phyloP scores from a whole-genome alignment of 1,284 basidiomycete species.

The Somion occarium region DNA sequence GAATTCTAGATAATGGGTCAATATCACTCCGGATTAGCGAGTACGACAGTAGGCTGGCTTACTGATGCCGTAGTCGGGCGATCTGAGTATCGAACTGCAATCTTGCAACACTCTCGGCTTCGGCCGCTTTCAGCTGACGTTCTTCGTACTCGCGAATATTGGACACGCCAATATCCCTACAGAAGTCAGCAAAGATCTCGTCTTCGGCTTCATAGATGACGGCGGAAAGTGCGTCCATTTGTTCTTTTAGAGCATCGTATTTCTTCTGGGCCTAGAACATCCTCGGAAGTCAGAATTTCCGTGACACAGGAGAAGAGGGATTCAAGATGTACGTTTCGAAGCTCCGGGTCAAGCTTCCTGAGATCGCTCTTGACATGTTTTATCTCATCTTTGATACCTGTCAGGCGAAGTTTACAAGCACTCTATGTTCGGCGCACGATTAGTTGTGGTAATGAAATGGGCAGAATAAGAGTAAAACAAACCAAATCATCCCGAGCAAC shows the following conservation, averaged over 20 bases:
- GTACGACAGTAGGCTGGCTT: slow-evolving; percentile 32
- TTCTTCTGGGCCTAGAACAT: slow-evolving; percentile 44
- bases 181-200: slow-evolving; percentile 77
- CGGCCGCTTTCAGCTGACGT: slow-evolving; percentile 82
- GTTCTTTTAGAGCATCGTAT: slow-evolving; percentile 47
- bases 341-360: slow-evolving; percentile 60
- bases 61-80: slow-evolving; percentile 86
- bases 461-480: slow-evolving; percentile 19
- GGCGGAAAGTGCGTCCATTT: slow-evolving; percentile 53
- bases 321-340: slow-evolving; percentile 49
- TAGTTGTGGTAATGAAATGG: background rate
- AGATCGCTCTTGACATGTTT: slow-evolving; percentile 73
- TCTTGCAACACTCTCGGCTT: slow-evolving; percentile 83
- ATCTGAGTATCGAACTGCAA: slow-evolving; percentile 86
- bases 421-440: slow-evolving; percentile 34
- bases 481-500: slow-evolving; percentile 85
- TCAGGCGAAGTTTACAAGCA: slow-evolving; percentile 62
- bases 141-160: slow-evolving; percentile 96
- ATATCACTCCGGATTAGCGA: background rate
- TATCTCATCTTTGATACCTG: slow-evolving; percentile 74
- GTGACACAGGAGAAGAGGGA: background rate
- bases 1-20: slow-evolving; percentile 43
- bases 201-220: slow-evolving; percentile 80
- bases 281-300: background rate
- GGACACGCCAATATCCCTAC: slow-evolving; percentile 72